Evolutionary conservation across 768 basidiomycete species (phyloP).

Genomic region (Thelephora ganbajun): DNA sequence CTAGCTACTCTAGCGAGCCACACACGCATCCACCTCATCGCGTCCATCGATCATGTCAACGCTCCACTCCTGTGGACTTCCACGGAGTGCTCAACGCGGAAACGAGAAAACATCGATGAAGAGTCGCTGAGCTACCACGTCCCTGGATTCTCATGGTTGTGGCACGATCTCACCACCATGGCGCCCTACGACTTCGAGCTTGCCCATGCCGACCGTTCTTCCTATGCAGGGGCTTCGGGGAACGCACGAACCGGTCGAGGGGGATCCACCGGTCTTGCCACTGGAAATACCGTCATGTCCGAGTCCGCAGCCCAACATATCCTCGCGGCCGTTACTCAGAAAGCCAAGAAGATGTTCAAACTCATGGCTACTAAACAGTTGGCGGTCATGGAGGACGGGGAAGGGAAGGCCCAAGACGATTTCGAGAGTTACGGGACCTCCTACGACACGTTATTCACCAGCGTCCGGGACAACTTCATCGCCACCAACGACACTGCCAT

Average conservation of each 20-base stretch:
- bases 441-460: slow-evolving; percentile 56
- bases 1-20: slow-evolving; percentile 63
- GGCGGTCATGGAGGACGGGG: slow-evolving; percentile 33
- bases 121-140: slow-evolving; percentile 2
- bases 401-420: slow-evolving; percentile 7
- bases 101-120: neutral
- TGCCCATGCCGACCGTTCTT: slow-evolving; percentile 47
- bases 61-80: slow-evolving; percentile 75
- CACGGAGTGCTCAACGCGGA: slow-evolving; percentile 36
- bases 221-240: slow-evolving; percentile 36
- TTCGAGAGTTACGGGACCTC: slow-evolving; percentile 35
- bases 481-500: slow-evolving; percentile 81
- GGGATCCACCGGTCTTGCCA: slow-evolving; percentile 4
- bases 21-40: slow-evolving; percentile 67
- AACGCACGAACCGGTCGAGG: slow-evolving; percentile 14
- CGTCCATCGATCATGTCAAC: slow-evolving; percentile 80
- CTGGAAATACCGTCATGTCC: slow-evolving; percentile 36
- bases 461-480: slow-evolving; percentile 72
- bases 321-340: slow-evolving; percentile 75
- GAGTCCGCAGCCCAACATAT: slow-evolving; percentile 73
- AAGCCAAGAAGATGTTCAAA: slow-evolving; percentile 71
- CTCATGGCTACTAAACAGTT: slow-evolving; percentile 61
- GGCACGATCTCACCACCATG: slow-evolving; percentile 87
- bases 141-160: slow-evolving; percentile 62
- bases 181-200: slow-evolving; percentile 71